Conservation (phyloP, 2,329 filamentous ascomycete genomes). For the Cladophialophora yegresii region DNA sequence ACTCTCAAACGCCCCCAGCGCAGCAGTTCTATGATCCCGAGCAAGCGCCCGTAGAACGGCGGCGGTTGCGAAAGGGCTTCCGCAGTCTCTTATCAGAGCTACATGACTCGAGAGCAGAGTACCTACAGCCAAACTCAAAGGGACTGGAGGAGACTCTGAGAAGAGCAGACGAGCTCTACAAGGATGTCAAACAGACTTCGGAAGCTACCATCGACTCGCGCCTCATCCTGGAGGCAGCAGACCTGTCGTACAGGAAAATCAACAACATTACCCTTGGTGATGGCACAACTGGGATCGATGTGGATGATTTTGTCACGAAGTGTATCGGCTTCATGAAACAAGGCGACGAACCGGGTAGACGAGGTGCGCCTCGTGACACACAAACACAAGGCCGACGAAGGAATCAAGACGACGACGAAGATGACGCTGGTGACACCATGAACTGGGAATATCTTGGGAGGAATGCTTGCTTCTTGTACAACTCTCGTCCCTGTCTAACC, state of each 20-base stretch:
- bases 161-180: slow-evolving; percentile 65
- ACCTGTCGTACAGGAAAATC: slow-evolving; percentile 77
- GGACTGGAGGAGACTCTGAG: slow-evolving; percentile 67
- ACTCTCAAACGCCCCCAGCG: slow-evolving; percentile 39
- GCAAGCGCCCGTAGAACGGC: slow-evolving; percentile 72
- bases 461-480: slow-evolving; percentile 71
- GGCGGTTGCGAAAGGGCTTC: slow-evolving; percentile 68
- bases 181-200: slow-evolving; percentile 77
- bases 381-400: slow-evolving; percentile 47
- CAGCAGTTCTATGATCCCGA: slow-evolving; percentile 72
- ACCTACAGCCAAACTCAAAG: slow-evolving; percentile 64
- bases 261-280: slow-evolving; percentile 73
- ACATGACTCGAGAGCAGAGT: slow-evolving; percentile 67
- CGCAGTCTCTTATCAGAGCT: slow-evolving; percentile 66
- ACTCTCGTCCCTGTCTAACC: slow-evolving; percentile 72
- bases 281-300: slow-evolving; percentile 72
- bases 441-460: slow-evolving; percentile 85
- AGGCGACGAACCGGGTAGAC: slow-evolving; percentile 51
- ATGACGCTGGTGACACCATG: slow-evolving; percentile 69
- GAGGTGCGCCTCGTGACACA: slow-evolving; percentile 35
- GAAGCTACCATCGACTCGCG: slow-evolving; percentile 90
- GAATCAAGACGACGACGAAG: slow-evolving; percentile 65
- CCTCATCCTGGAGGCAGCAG: slow-evolving; percentile 77
- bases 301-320: slow-evolving; percentile 89
- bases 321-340: slow-evolving; percentile 84